Evolutionary conservation across 129 eudicot genomes (phyloP).

Genomic region (Pseudognaphalium luteoalbum): DNA sequence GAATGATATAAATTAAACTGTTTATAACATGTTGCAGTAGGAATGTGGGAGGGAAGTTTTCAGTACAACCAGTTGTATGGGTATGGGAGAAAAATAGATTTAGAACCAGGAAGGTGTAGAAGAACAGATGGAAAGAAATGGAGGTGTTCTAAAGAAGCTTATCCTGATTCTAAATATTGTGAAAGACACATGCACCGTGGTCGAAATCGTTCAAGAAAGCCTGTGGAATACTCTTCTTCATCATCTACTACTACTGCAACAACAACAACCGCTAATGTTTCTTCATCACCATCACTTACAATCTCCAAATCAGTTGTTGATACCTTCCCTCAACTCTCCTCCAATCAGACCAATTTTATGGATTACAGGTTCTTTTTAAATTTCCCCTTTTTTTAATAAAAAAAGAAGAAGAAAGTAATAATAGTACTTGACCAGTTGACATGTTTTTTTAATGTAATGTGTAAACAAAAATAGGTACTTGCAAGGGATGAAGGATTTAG

Average conservation of each 20-base stretch:
- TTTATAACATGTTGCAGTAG: conserved; percentile 24
- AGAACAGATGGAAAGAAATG: conserved; percentile 80
- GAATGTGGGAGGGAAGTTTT: conserved; percentile 46
- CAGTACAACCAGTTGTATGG: conserved; percentile 40
- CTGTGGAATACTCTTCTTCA: conserved; percentile 45
- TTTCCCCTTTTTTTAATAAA: background rate
- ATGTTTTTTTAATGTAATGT: background rate
- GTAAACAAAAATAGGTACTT: conserved; percentile 31
- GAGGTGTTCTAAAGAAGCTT: conserved; percentile 70
- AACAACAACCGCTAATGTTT: conserved; percentile 7
- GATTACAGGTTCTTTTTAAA: conserved; percentile 27
- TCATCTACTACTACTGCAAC: conserved; percentile 21
- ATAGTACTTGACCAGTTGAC: background rate
- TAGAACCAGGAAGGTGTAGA: conserved; percentile 71
- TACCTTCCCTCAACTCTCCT: background rate
- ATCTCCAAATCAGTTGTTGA: conserved; percentile 30
- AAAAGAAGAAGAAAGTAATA: too few species aligned
- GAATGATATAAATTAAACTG: too few species aligned
- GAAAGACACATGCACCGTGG: conserved; percentile 70
- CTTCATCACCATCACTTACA: conserved; percentile 29
- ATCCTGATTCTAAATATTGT: conserved; percentile 59
- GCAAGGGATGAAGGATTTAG: conserved; percentile 40
- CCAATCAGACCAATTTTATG: conserved; percentile 24
- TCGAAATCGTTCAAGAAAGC: conserved; percentile 58
- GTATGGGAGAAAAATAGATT: conserved; percentile 48